phyloP scores from a whole-genome alignment of 306 rosid genomes.

The Geum urbanum region DNA sequence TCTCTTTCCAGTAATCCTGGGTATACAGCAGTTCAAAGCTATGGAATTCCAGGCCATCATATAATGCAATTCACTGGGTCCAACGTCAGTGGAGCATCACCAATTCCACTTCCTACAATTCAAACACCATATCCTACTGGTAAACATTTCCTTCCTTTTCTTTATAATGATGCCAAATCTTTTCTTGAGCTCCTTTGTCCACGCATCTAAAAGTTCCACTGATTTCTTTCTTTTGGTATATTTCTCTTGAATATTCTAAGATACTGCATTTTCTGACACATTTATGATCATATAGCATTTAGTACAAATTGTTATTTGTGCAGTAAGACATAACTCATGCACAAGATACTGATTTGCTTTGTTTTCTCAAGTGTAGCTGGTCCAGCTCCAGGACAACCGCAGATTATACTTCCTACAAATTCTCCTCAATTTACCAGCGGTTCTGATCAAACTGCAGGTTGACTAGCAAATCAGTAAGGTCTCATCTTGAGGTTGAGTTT shows the following conservation, averaged over 20 bases:
- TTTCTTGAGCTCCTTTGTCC: neutral
- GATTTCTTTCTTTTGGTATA: neutral
- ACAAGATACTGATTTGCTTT: neutral
- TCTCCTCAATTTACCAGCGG: conserved; percentile 25
- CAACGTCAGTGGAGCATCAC: conserved; percentile 15
- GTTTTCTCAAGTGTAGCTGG: conserved; percentile 20
- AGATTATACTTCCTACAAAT: conserved; percentile 19
- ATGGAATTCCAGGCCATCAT: conserved; percentile 27
- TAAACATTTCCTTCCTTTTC: conserved; percentile 1
- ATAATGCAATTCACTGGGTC: conserved; percentile 21
- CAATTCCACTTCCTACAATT: conserved; percentile 19
- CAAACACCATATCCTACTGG: conserved; percentile 29
- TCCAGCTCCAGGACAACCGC: conserved; percentile 19
- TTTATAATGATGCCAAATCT: neutral
- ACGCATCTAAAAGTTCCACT: neutral
- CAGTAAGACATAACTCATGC: neutral
- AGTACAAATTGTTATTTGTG: neutral
- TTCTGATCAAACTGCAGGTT: conserved; percentile 31
- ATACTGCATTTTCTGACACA: no score
- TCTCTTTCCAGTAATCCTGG: conserved; percentile 18
- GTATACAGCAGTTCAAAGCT: conserved; percentile 17
- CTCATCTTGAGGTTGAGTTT: conserved; percentile 21
- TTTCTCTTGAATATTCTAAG: neutral
- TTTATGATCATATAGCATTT: neutral
- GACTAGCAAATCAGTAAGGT: conserved; percentile 11